These are phyloP conservation scores for Debaryomyces prosopidis DNA, from an alignment of 805 yeast species.

Conservation along the genomic window DNA sequence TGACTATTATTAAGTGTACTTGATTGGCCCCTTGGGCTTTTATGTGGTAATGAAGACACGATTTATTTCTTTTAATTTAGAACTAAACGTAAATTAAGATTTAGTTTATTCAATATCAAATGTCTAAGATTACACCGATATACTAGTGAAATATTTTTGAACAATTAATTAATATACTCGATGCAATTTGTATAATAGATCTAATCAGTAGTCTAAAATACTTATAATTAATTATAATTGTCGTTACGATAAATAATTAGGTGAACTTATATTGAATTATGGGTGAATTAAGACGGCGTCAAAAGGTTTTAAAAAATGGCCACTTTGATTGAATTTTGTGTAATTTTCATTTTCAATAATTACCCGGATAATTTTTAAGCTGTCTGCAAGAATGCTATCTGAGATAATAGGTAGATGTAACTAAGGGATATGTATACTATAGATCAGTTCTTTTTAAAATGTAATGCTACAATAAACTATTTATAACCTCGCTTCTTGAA, in stretches of 20 bases:
- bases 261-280: background rate
- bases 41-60: conserved; percentile 35
- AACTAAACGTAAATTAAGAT: conserved; percentile 2
- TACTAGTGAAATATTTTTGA: background rate
- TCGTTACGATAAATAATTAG: background rate
- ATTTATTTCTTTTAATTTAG: conserved; percentile 11
- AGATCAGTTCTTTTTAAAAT: too few species aligned
- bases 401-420: too few species aligned
- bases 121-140: background rate
- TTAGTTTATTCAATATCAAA: background rate
- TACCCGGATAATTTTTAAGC: conserved; percentile 7
- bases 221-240: conserved; percentile 2
- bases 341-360: conserved; percentile 1
- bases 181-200: conserved; percentile 20
- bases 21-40: conserved; percentile 43
- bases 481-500: too few species aligned
- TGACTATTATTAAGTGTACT: conserved; percentile 10
- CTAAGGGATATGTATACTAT: too few species aligned
- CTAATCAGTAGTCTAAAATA: conserved; percentile 42
- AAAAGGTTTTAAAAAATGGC: conserved; percentile 1
- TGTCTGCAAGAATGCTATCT: too few species aligned
- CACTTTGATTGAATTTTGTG: conserved; percentile 4
- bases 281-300: background rate
- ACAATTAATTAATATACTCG: background rate
- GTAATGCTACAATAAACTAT: too few species aligned